Conservation (phyloP, 1,284 basidiomycete genomes). For the Amylostereum chailletii region DNA sequence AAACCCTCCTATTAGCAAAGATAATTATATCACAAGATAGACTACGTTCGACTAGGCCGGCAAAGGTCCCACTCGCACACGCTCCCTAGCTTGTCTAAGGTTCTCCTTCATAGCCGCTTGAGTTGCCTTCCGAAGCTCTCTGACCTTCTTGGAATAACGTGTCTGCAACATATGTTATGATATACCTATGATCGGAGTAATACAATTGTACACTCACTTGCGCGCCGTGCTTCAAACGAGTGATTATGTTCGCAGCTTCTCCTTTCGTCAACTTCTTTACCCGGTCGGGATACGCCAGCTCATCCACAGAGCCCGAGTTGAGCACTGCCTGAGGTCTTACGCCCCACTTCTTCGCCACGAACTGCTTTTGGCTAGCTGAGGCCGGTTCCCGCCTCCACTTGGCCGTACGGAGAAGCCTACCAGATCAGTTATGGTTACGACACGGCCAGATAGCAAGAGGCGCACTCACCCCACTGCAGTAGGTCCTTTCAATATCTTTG, state of each 20-base stretch:
- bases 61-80: slow-evolving; percentile 54
- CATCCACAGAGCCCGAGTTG: slow-evolving; percentile 5
- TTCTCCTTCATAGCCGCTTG: slow-evolving; percentile 35
- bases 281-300: slow-evolving; percentile 16
- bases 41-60: slow-evolving; percentile 1
- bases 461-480: slow-evolving; percentile 36
- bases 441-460: background rate
- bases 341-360: slow-evolving; percentile 54
- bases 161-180: slow-evolving; percentile 28
- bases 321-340: slow-evolving; percentile 20
- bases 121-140: slow-evolving; percentile 27
- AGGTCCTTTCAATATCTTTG: slow-evolving; percentile 43
- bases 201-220: slow-evolving; percentile 31
- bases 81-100: slow-evolving; percentile 38
- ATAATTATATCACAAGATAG: background rate
- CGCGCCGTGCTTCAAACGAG: slow-evolving; percentile 70
- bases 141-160: slow-evolving; percentile 47
- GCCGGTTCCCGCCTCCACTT: slow-evolving; percentile 68
- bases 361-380: slow-evolving; percentile 52
- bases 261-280: slow-evolving; percentile 59
- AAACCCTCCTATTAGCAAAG: too few species aligned
- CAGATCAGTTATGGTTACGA: slow-evolving; percentile 1
- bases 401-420: slow-evolving; percentile 58
- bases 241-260: slow-evolving; percentile 71
- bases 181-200: background rate